Conservation (phyloP, 1,284 basidiomycete species). For the Pseudozyma sp. region DNA sequence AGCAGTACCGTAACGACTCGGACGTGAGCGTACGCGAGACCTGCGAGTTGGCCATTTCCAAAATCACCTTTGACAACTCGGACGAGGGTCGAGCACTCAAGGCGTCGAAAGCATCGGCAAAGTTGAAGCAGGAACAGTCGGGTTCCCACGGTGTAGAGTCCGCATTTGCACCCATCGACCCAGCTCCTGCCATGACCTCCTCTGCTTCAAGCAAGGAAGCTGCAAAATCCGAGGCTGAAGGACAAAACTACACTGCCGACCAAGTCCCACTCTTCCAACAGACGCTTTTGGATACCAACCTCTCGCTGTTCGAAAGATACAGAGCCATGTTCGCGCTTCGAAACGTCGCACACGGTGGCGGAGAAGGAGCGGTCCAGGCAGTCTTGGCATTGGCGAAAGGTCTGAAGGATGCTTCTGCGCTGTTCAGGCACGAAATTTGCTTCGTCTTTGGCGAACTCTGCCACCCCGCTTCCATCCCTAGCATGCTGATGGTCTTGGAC, state of each 20-base stretch:
- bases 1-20: slow-evolving; percentile 79
- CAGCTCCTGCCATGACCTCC: slow-evolving; percentile 77
- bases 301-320: slow-evolving; percentile 91
- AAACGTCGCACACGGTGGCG: slow-evolving; percentile 62
- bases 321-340: slow-evolving; percentile 98
- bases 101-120: slow-evolving; percentile 38
- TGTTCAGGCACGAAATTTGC: slow-evolving; percentile 61
- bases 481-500: slow-evolving; percentile 82
- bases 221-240: slow-evolving; percentile 19
- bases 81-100: slow-evolving; percentile 61
- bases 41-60: slow-evolving; percentile 94
- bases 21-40: slow-evolving; percentile 91
- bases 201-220: slow-evolving; percentile 49
- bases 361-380: slow-evolving; percentile 71
- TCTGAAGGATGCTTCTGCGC: slow-evolving; percentile 72
- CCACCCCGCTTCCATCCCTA: slow-evolving; percentile 87
- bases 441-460: slow-evolving; percentile 94
- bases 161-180: slow-evolving; percentile 88
- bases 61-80: slow-evolving; percentile 89
- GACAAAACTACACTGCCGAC: slow-evolving; percentile 68
- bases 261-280: slow-evolving; percentile 73
- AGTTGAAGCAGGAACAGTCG: slow-evolving; percentile 24
- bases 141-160: slow-evolving; percentile 39
- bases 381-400: slow-evolving; percentile 91
- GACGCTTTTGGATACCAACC: slow-evolving; percentile 77